These are phyloP conservation scores for Gonapodya prolifera DNA, from an alignment of 192 early-diverging fungal species.

Conservation along the genomic window DNA sequence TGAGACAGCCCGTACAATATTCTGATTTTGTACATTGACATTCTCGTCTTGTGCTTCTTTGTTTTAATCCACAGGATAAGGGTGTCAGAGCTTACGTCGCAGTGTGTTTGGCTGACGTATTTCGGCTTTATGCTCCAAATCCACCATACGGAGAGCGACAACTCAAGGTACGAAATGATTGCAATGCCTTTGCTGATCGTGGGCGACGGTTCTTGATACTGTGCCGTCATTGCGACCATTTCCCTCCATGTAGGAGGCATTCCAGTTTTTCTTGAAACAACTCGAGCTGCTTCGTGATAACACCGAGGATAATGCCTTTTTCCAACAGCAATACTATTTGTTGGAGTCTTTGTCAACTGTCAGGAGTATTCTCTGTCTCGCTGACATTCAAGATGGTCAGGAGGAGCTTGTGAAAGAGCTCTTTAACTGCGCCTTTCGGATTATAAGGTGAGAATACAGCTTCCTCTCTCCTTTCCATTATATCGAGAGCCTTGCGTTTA, in stretches of 20 bases:
- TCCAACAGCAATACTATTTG: conserved; percentile 63
- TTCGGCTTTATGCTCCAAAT: conserved; percentile 86
- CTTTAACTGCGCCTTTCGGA: conserved; percentile 59
- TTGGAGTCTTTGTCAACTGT: conserved; percentile 80
- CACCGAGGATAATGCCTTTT: conserved; percentile 48
- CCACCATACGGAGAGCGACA: conserved; percentile 72
- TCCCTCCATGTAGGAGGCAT: conserved; percentile 41
- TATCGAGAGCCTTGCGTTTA: neutral
- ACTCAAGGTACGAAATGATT: conserved; percentile 43
- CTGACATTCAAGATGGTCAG: conserved; percentile 54
- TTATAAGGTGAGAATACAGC: conserved; percentile 31
- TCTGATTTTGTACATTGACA: too few species aligned
- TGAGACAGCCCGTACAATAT: too few species aligned
- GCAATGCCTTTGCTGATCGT: neutral
- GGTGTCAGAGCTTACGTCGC: conserved; percentile 59
- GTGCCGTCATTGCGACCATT: too few species aligned
- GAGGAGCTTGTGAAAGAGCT: conserved; percentile 62
- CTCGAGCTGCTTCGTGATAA: conserved; percentile 50
- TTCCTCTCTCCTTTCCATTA: conserved; percentile 1
- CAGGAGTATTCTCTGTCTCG: conserved; percentile 66
- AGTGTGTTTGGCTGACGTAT: conserved; percentile 83
- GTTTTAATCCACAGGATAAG: too few species aligned
- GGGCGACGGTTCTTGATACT: too few species aligned
- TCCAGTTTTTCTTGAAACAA: conserved; percentile 70
- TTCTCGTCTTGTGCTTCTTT: too few species aligned